Percentiles rank a stretch among this genome's conserved stretches.
These are phyloP conservation scores for Diaporthe vaccinii DNA, from an alignment of 2,329 filamentous ascomycete species.

Conservation along the genomic window DNA sequence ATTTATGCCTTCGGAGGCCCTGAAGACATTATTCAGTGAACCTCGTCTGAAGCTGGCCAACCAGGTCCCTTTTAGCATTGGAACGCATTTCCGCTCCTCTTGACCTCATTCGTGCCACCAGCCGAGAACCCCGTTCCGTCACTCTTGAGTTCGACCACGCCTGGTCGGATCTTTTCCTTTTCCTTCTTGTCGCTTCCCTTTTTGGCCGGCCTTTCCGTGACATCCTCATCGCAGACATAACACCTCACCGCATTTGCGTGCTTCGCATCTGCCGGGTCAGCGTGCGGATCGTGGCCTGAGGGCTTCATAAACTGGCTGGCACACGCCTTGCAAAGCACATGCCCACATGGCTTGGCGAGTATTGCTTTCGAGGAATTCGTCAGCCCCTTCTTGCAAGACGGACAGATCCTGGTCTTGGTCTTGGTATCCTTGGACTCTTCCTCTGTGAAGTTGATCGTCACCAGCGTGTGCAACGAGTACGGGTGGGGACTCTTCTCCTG, in stretches of 20 bases:
- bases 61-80: slow-evolving; percentile 70
- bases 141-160: slow-evolving; percentile 82
- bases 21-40: neutral
- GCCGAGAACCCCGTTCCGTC: slow-evolving; percentile 96
- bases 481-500: slow-evolving; percentile 74
- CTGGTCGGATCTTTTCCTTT: slow-evolving; percentile 73
- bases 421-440: slow-evolving; percentile 68
- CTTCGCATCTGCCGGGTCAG: slow-evolving; percentile 60
- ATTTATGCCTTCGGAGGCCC: neutral
- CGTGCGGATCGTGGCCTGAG: slow-evolving; percentile 71
- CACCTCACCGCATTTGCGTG: slow-evolving; percentile 70
- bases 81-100: slow-evolving; percentile 83
- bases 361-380: slow-evolving; percentile 87
- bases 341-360: slow-evolving; percentile 88
- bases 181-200: slow-evolving; percentile 60
- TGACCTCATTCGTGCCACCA: slow-evolving; percentile 85
- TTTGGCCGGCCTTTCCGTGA: slow-evolving; percentile 64
- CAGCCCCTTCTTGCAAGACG: slow-evolving; percentile 85
- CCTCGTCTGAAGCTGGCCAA: neutral
- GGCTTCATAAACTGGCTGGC: slow-evolving; percentile 85
- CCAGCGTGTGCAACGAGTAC: slow-evolving; percentile 83
- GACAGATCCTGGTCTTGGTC: slow-evolving; percentile 71
- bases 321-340: slow-evolving; percentile 90
- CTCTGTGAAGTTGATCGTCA: slow-evolving; percentile 82
- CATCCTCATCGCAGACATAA: slow-evolving; percentile 87